These are phyloP conservation scores for Hypoxylon sp. DNA, from an alignment of 2,329 filamentous ascomycete genomes.

Conservation along the genomic window DNA sequence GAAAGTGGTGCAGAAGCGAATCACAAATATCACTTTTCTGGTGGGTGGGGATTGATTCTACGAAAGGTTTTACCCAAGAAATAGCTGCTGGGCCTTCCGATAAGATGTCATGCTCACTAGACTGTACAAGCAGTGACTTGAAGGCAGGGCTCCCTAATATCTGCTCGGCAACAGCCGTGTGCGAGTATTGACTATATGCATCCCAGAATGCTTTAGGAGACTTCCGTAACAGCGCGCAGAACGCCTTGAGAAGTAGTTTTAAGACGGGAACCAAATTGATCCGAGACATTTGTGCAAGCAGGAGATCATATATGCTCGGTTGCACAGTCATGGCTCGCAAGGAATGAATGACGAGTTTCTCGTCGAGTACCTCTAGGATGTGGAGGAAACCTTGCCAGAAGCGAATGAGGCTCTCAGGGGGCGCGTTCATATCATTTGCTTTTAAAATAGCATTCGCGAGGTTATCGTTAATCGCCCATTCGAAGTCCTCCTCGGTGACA, in stretches of 20 bases:
- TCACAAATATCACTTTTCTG: conserved; percentile 86
- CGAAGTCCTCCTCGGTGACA: conserved; percentile 81
- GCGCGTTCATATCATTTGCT: conserved; percentile 65
- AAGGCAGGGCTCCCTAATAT: conserved; percentile 81
- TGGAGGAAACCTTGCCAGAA: conserved; percentile 86
- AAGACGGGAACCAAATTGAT: conserved; percentile 71
- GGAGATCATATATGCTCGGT: conserved; percentile 77
- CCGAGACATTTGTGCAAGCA: conserved; percentile 67
- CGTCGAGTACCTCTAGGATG: conserved; percentile 81
- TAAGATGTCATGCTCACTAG: conserved; percentile 67
- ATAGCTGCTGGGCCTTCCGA: conserved; percentile 74
- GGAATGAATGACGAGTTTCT: conserved; percentile 81
- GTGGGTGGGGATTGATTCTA: conserved; percentile 80
- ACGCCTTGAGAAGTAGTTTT: conserved; percentile 76
- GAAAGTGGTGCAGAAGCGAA: conserved; percentile 80
- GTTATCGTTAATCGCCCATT: conserved; percentile 86
- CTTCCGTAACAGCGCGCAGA: conserved; percentile 80
- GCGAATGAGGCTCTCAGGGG: conserved; percentile 68
- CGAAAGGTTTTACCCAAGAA: conserved; percentile 83
- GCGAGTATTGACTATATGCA: conserved; percentile 84
- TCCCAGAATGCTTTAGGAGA: conserved; percentile 89
- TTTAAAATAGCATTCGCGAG: conserved; percentile 76
- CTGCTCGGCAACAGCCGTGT: conserved; percentile 85
- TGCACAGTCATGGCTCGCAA: conserved; percentile 85
- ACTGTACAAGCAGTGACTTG: conserved; percentile 72